These are phyloP conservation scores for Globisporangium paddicum DNA, from an alignment of 352 stramenopile genomes.

Conservation along the genomic window DNA sequence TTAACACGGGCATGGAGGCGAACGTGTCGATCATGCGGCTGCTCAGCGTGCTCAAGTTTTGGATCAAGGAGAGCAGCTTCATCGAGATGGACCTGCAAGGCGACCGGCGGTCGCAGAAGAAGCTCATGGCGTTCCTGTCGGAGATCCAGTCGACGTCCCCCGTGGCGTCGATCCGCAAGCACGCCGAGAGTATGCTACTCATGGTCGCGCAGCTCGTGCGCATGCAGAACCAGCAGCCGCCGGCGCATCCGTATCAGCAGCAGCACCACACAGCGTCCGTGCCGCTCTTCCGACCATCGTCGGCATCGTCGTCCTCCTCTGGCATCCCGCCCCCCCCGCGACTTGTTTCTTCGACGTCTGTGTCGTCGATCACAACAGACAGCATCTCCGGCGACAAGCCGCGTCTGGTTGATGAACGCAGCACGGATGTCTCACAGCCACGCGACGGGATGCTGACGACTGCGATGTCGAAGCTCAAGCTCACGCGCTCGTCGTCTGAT, in stretches of 20 bases:
- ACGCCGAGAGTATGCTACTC: conserved; percentile 66
- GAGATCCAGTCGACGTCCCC: conserved; percentile 77
- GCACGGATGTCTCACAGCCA: conserved; percentile 10
- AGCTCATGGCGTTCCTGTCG: conserved; percentile 62
- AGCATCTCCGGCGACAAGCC: conserved; percentile 15
- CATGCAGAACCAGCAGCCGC: conserved; percentile 40
- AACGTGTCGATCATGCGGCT: conserved; percentile 86
- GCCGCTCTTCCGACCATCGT: conserved; percentile 8
- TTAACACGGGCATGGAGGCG: conserved; percentile 75
- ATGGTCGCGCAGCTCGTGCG: conserved; percentile 60
- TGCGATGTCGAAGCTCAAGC: conserved; percentile 58
- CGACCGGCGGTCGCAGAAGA: conserved; percentile 70
- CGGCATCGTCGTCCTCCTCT: not conserved
- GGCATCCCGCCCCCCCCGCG: conserved; percentile 18
- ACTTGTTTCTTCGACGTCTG: conserved; percentile 25
- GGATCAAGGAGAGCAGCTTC: conserved; percentile 85
- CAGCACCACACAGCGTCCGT: conserved; percentile 8
- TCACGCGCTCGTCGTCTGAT: conserved; percentile 70
- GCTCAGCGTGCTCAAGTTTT: conserved; percentile 85
- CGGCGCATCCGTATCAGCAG: conserved; percentile 1
- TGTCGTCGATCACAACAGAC: conserved; percentile 22
- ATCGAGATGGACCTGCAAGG: conserved; percentile 71
- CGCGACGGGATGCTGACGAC: conserved; percentile 30
- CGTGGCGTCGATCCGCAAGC: conserved; percentile 66
- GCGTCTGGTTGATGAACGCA: conserved; percentile 18